Conservation (phyloP, 2,329 filamentous ascomycete genomes). For the Calcarisporium arbuscula region DNA sequence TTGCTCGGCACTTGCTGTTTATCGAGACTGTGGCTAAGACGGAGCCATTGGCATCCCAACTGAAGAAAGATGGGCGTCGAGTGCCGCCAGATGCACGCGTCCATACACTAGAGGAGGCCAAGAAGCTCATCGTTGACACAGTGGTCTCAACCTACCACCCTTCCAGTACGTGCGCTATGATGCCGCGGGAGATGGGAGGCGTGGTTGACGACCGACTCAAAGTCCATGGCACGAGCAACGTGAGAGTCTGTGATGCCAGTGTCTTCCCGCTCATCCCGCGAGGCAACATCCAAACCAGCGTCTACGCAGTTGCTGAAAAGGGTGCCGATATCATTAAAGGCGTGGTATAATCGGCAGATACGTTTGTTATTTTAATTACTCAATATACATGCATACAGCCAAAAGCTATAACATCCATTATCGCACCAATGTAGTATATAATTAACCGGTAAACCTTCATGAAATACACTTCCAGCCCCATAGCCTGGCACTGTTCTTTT, state of each 20-base stretch:
- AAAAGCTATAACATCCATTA: too few relatives aligned
- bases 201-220: constrained; percentile 36
- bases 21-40: constrained; percentile 30
- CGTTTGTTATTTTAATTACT: not conserved
- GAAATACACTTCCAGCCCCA: too few relatives aligned
- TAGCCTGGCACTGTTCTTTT: too few relatives aligned
- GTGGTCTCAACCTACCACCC: constrained; percentile 39
- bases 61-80: constrained; percentile 28
- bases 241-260: constrained; percentile 40
- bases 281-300: constrained; percentile 25
- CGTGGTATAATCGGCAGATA: not conserved
- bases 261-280: constrained; percentile 37
- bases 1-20: constrained; percentile 37
- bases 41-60: constrained; percentile 30
- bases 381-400: too few relatives aligned
- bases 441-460: too few relatives aligned
- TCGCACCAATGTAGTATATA: too few relatives aligned
- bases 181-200: constrained; percentile 35
- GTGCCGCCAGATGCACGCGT: constrained; percentile 15
- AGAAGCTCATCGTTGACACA: constrained; percentile 25
- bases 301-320: constrained; percentile 32
- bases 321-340: constrained; percentile 27
- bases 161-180: constrained; percentile 44
- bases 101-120: constrained; percentile 25
- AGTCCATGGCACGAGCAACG: constrained; percentile 36